Conservation (phyloP, 2,329 filamentous ascomycete species). For the Trichophyton verrucosum region DNA sequence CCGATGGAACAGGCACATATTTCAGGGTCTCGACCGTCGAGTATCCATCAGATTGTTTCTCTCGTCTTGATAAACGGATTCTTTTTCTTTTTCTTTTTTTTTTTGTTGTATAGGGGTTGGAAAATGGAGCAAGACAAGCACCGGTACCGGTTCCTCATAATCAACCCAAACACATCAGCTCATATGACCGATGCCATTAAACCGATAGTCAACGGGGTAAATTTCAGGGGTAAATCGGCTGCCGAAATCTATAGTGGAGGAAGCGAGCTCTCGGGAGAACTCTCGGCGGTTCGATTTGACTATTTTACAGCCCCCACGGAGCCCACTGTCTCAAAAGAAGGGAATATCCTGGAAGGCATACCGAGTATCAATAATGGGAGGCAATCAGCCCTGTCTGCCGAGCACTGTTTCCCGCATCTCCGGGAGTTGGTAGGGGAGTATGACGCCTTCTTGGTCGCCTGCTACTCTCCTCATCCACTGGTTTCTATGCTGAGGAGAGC, state of each 20-base stretch:
- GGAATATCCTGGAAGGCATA: conserved; percentile 39
- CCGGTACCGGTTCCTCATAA: conserved; percentile 25
- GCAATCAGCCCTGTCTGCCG: conserved; percentile 53
- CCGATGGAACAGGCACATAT: neutral
- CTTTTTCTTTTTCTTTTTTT: no score
- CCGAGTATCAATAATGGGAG: conserved; percentile 64
- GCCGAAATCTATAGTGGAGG: neutral
- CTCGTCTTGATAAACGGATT: neutral
- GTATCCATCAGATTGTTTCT: no score
- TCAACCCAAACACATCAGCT: conserved; percentile 36
- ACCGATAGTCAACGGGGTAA: conserved; percentile 28
- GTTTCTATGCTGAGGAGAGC: conserved; percentile 48
- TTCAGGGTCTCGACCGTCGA: no score
- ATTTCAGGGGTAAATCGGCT: conserved; percentile 15
- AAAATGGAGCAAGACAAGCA: neutral
- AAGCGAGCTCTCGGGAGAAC: neutral
- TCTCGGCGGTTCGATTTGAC: conserved; percentile 24
- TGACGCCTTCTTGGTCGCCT: conserved; percentile 74
- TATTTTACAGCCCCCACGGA: conserved; percentile 29
- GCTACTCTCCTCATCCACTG: conserved; percentile 74
- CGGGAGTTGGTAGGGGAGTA: conserved; percentile 31
- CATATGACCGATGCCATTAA: conserved; percentile 34
- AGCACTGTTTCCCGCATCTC: conserved; percentile 49
- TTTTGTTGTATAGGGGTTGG: neutral
- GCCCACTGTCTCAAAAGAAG: conserved; percentile 21